These are phyloP conservation scores for Agaricus subrufescens DNA, from an alignment of 768 basidiomycete genomes.

Conservation along the genomic window DNA sequence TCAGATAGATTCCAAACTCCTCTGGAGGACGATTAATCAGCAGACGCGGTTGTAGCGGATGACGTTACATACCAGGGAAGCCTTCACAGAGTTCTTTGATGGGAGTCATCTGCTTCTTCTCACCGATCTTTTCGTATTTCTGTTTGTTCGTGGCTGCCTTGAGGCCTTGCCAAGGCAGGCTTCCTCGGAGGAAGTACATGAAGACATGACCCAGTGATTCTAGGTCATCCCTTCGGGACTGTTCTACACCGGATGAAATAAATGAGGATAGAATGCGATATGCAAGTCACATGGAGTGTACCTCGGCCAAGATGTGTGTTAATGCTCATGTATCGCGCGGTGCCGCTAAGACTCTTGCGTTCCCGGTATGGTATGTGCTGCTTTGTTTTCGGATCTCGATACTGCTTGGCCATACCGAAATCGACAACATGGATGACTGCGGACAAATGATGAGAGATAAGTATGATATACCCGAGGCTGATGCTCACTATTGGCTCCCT, in stretches of 20 bases:
- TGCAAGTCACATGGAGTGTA: constrained; percentile 26
- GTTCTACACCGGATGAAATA: constrained; percentile 43
- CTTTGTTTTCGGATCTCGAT: constrained; percentile 98
- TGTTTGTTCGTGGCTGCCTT: constrained; percentile 99
- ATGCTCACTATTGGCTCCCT: constrained; percentile 72
- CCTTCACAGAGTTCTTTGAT: constrained; percentile 97
- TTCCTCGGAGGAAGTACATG: constrained; percentile 98
- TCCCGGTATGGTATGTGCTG: constrained; percentile 99
- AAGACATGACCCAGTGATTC: constrained; percentile 99
- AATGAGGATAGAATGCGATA: background rate
- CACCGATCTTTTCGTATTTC: constrained; percentile 99
- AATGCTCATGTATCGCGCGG: constrained; percentile 99
- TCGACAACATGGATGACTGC: constrained; percentile 91
- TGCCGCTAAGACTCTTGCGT: constrained; percentile 94
- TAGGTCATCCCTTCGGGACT: constrained; percentile 92
- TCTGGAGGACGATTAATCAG: constrained; percentile 44
- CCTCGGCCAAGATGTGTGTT: constrained; percentile 98
- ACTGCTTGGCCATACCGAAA: constrained; percentile 99
- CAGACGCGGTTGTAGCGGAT: constrained; percentile 2
- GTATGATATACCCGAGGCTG: background rate
- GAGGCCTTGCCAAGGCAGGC: constrained; percentile 97
- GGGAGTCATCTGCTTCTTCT: constrained; percentile 98
- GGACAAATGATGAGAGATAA: constrained; percentile 4
- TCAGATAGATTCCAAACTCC: constrained; percentile 97
- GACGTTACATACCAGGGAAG: constrained; percentile 68